Base-by-base conservation (phyloP, 768 basidiomycete species). In the Clitopilus hobsonii region DNA sequence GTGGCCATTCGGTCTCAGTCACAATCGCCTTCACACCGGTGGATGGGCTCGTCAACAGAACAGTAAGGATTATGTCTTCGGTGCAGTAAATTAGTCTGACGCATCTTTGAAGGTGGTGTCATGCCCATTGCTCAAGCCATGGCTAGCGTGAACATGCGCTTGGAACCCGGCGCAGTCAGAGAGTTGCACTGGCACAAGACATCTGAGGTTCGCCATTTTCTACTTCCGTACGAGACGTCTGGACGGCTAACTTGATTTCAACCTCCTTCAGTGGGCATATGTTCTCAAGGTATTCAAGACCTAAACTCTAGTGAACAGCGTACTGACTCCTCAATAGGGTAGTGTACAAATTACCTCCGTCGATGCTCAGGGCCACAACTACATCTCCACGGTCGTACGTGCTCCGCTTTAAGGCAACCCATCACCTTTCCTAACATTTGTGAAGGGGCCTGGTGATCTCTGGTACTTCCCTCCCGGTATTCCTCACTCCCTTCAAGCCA, bases 11-110 rank as follows among this genome's bases (percentile, higher is more conserved):
- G 65, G 67, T 56, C 62, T 83, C 38, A 82, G 80, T 53, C 78
- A 78, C 61, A 83, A 81, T 57, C 76, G 80, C 18, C 63, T 85
- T 16, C 76, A 78, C 55, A 74, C 74, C 0, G 83, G 83, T 11
- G 83, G 83, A 0, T 85, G 83, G 83, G 80, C 81, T 24, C 73
- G 83, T 38, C 74, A 83, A 59, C 72, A 83, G 64, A 82, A 82
- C 53, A 61, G 80, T 79, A 49, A 13, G 73, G 27, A 4, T 51
- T 22, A 23, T 49, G 51, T 7, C 29, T 11, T 14, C 6, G 22
- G 7, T 26, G 45, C 22, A 29, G 24, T 20, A 32, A 13, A 7
- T 53, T 2, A n/a, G 54, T 48, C 22, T 60, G 52, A 50, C 23
- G 41, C 32, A 14, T 25, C 27, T 25, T 29, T 57, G n/a, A 25